A percentile compares a stretch with the other conserved stretches of the same genome.
phyloP scores from a whole-genome alignment of 768 basidiomycete species.

The Tephrocybe sp. region DNA sequence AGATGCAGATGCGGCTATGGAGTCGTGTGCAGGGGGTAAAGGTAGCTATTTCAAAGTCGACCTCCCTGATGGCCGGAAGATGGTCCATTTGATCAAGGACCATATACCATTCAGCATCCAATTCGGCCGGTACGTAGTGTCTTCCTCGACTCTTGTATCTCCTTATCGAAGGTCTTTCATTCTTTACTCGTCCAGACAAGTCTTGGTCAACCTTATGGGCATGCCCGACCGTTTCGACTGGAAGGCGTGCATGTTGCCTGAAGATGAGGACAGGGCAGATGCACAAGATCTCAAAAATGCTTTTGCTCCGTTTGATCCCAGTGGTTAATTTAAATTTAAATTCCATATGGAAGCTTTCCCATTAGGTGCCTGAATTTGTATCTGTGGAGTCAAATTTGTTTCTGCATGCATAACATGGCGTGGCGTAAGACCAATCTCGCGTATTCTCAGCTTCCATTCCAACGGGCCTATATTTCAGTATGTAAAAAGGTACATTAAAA shows the following conservation, averaged over 20 bases:
- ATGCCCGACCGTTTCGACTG: slow-evolving; percentile 85
- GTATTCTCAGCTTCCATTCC: neutral
- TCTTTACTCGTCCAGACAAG: slow-evolving; percentile 55
- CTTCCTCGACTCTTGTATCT: neutral
- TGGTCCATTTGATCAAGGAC: slow-evolving; percentile 85
- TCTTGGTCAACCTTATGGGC: slow-evolving; percentile 73
- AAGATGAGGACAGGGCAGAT: slow-evolving; percentile 86
- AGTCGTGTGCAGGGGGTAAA: slow-evolving; percentile 47
- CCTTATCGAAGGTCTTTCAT: slow-evolving; percentile 1
- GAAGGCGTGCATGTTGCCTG: slow-evolving; percentile 82
- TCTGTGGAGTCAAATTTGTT: neutral
- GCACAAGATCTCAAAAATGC: slow-evolving; percentile 81
- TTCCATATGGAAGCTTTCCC: neutral
- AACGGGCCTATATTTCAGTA: neutral
- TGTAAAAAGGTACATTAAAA: neutral
- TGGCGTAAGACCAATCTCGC: neutral
- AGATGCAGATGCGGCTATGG: slow-evolving; percentile 64
- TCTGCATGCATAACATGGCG: neutral
- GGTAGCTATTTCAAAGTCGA: slow-evolving; percentile 91
- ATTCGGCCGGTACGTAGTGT: slow-evolving; percentile 81
- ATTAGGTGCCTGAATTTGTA: neutral
- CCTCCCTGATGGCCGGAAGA: slow-evolving; percentile 78
- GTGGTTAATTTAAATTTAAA: slow-evolving; percentile 10
- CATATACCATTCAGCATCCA: slow-evolving; percentile 83
- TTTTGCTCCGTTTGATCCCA: slow-evolving; percentile 74